Percentiles rank a stretch among this genome's conserved stretches.
Evolutionary conservation across 129 eudicot species (phyloP).

Genomic region (Saussurea involucrata): DNA sequence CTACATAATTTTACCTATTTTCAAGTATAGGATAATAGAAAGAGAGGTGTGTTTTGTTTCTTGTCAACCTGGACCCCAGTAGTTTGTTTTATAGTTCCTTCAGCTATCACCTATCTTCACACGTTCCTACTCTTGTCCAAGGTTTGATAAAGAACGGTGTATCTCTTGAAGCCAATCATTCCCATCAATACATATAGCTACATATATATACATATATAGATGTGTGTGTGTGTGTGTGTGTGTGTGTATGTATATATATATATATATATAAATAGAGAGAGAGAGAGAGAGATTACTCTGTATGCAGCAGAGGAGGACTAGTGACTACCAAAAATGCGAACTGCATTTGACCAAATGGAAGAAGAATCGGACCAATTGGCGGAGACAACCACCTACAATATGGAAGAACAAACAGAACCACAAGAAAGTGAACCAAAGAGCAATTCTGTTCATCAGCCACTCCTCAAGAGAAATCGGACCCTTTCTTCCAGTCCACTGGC

Average conservation of each 20-base stretch:
- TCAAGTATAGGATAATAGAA: background rate
- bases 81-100: conserved; percentile 20
- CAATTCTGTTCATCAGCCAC: conserved; percentile 47
- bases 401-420: conserved; percentile 35
- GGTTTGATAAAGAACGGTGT: conserved; percentile 4
- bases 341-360: conserved; percentile 33
- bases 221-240: background rate
- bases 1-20: background rate
- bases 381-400: conserved; percentile 20
- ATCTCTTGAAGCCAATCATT: conserved; percentile 14
- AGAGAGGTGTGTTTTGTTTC: background rate
- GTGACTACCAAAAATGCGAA: background rate
- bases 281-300: background rate
- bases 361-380: conserved; percentile 21
- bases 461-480: conserved; percentile 54
- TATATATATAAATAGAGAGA: background rate
- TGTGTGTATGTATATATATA: background rate
- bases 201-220: background rate
- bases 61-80: conserved; percentile 16
- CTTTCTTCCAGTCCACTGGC: conserved; percentile 67
- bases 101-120: background rate
- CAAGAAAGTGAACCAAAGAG: conserved; percentile 48
- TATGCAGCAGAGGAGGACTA: background rate
- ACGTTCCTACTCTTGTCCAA: conserved; percentile 4
- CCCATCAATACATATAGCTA: background rate